Evolutionary conservation across 441 rosid species (phyloP), one percentile per base, ranked within the genome.

Genomic region (Erodium trifolium): DNA sequence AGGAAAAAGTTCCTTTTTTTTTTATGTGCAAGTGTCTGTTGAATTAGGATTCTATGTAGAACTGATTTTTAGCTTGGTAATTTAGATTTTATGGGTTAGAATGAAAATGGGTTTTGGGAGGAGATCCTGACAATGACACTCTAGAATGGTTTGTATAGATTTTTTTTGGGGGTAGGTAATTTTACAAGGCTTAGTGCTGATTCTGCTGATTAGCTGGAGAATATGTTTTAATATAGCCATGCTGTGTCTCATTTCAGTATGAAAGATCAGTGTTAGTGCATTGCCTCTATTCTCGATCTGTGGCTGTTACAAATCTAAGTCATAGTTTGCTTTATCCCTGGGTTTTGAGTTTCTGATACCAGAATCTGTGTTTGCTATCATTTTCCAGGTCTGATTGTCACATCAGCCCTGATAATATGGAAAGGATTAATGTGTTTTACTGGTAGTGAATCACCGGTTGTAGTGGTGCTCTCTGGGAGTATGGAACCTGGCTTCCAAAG

Each of bases 401-500:
- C 92, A 5, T 84, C 92, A 41, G 95, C 91, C 0, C 72, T 93
- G 75, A 87, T 91, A 16, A 75, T 91, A 73, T 91, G 99, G 97
- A 91, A 89, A 78, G 85, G 78, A 3, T 75, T 93, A 83, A 83
- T 88, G 83, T 85, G 83, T 73, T 65, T 89, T 8, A 86, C 95
- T 7, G 95, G 97, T 3, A 84, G 84, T 66, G 92, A 89, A 81
- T 91, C 96, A 0, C 95, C 97, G 17, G 84, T 88, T 0, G 99
- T 91, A 29, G 96, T 89, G 74, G 90, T 89, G 70, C 92, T 93
- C 65, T 80, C 97, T 16, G 92, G 68, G 68, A 91, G 97, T 65
- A 91, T 91, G 96, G 99, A 93, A 76, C 99, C 96, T 71, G 99
- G 88, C 69, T 93, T 93, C 78, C 70, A 87, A 70, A 81, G 96